A percentile compares a stretch with the other conserved stretches of the same genome.
Evolutionary conservation across 2,329 filamentous ascomycete genomes (phyloP).

Genomic region (Orbilia javanica): DNA sequence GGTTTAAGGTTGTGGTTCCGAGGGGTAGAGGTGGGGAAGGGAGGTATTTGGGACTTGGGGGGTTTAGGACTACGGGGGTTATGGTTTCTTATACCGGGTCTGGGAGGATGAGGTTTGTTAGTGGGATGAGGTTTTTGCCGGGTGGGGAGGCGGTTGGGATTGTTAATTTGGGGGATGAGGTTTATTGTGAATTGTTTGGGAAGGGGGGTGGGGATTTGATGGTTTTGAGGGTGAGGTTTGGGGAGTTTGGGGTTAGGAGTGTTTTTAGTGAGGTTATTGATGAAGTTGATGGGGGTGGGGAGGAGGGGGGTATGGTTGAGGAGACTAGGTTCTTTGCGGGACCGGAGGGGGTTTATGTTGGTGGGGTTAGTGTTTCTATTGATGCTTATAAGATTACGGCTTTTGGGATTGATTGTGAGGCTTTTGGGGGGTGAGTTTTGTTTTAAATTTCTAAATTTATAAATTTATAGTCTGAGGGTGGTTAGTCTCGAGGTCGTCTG

Average conservation of each 20-base stretch:
- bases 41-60: background rate
- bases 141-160: slow-evolving; percentile 21
- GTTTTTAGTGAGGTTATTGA: background rate
- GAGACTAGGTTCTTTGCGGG: background rate
- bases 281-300: background rate
- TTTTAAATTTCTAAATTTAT: background rate
- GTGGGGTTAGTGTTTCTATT: background rate
- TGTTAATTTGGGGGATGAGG: slow-evolving; percentile 31
- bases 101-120: slow-evolving; percentile 41
- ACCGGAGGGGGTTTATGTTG: background rate
- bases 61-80: slow-evolving; percentile 12
- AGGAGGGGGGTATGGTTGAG: background rate
- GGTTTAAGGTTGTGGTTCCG: background rate
- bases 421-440: too few relatives aligned
- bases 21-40: background rate
- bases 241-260: slow-evolving; percentile 4
- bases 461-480: too few relatives aligned
- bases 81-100: slow-evolving; percentile 41
- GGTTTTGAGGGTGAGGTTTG: background rate
- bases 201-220: background rate
- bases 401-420: background rate
- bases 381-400: slow-evolving; percentile 7
- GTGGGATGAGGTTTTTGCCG: slow-evolving; percentile 37
- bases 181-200: slow-evolving; percentile 5
- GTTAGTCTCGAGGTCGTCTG: too few relatives aligned